phyloP scores from a whole-genome alignment of 768 basidiomycete species.

The Astraeus odoratus region DNA sequence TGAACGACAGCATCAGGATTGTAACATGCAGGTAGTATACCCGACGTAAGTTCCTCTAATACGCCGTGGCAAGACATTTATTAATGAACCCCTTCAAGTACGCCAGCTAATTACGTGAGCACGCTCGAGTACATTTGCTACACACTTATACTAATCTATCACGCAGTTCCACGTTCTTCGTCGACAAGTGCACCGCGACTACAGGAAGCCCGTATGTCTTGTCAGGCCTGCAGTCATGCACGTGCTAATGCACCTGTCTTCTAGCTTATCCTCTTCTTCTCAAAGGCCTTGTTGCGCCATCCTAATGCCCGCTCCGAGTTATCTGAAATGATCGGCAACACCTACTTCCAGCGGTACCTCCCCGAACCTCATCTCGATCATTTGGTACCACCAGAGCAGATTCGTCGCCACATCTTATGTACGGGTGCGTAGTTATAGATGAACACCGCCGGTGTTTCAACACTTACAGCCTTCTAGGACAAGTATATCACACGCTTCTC shows the following conservation, averaged over 20 bases:
- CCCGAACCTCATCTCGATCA: constrained; percentile 72
- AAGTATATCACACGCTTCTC: constrained; percentile 88
- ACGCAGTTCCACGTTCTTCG: constrained; percentile 94
- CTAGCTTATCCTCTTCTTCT: constrained; percentile 92
- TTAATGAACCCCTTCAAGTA: constrained; percentile 38
- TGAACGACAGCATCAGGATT: constrained; percentile 95
- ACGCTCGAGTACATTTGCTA: background rate
- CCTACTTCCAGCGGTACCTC: constrained; percentile 88
- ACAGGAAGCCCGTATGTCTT: constrained; percentile 81
- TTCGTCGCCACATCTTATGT: constrained; percentile 90
- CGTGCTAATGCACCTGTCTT: background rate
- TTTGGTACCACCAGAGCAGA: constrained; percentile 74
- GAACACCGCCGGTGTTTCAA: constrained; percentile 1
- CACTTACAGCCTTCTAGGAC: constrained; percentile 42
- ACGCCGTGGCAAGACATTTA: background rate
- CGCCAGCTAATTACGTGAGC: constrained; percentile 88
- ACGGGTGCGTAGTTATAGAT: constrained; percentile 38
- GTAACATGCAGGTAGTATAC: constrained; percentile 99
- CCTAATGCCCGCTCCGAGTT: constrained; percentile 85
- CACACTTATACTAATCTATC: constrained; percentile 5
- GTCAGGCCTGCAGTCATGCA: background rate
- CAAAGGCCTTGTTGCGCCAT: constrained; percentile 92
- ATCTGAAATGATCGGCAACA: constrained; percentile 83
- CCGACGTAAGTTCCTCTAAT: constrained; percentile 59
- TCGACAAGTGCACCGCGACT: constrained; percentile 95